These are phyloP conservation scores for Astragalus membranaceus DNA, from an alignment of 306 rosid species.

Conservation along the genomic window DNA sequence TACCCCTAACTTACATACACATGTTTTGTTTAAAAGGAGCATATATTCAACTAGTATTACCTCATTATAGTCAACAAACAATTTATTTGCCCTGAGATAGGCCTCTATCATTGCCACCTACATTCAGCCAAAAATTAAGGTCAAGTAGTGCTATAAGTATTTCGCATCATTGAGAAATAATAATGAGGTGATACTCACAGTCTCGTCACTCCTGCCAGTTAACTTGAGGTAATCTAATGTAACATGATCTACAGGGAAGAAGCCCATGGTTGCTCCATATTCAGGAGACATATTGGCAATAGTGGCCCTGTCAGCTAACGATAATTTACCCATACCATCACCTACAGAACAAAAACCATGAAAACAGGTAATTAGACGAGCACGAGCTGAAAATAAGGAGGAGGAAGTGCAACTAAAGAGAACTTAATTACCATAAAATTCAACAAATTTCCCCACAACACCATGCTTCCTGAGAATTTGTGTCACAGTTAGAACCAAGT, in stretches of 20 bases:
- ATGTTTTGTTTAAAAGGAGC: not conserved
- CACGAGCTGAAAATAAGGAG: not conserved
- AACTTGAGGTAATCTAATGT: constrained; percentile 83
- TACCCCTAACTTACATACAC: not conserved
- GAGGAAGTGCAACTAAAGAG: not conserved
- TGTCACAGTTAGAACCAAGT: constrained; percentile 95
- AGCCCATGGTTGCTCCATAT: constrained; percentile 97
- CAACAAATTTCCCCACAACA: constrained; percentile 99
- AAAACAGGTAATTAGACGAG: not conserved
- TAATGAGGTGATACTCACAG: constrained; percentile 45
- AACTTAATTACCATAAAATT: constrained; percentile 74
- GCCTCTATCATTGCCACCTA: constrained; percentile 88
- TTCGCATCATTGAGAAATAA: constrained; percentile 20
- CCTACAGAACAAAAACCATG: constrained; percentile 43
- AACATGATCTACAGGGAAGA: constrained; percentile 90
- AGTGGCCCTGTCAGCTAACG: constrained; percentile 91
- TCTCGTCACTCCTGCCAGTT: constrained; percentile 86
- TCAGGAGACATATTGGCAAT: constrained; percentile 97
- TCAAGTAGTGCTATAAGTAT: constrained; percentile 7
- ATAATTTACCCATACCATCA: constrained; percentile 72
- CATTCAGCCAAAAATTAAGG: constrained; percentile 12
- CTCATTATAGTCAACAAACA: constrained; percentile 83
- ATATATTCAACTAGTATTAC: constrained; percentile 21
- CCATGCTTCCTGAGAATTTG: constrained; percentile 99
- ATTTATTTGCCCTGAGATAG: constrained; percentile 77